phyloP scores from a whole-genome alignment of 129 eudicot genomes.

The Escallonia herrerae region DNA sequence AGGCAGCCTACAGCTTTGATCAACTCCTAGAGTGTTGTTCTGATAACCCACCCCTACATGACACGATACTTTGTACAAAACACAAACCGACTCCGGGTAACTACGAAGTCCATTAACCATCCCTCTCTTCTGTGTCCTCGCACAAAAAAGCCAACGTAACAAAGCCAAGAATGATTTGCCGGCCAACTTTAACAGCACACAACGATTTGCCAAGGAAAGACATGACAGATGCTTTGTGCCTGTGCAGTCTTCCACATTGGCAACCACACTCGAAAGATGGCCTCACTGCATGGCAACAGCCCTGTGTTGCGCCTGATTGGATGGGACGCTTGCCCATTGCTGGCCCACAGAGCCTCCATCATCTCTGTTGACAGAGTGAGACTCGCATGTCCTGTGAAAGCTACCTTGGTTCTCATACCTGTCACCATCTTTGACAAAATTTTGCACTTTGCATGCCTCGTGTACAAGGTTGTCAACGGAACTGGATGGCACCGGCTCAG shows the following conservation, averaged over 20 bases:
- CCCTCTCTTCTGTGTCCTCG: neutral
- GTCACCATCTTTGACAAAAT: constrained; percentile 18
- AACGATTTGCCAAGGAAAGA: neutral
- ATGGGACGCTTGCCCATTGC: constrained; percentile 37
- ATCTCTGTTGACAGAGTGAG: constrained; percentile 21
- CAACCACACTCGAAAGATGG: constrained; percentile 2
- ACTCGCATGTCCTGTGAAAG: constrained; percentile 19
- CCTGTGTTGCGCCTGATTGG: constrained; percentile 40
- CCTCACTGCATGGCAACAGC: constrained; percentile 58
- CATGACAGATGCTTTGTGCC: neutral
- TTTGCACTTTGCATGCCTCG: constrained; percentile 25
- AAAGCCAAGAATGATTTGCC: constrained; percentile 95
- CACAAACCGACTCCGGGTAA: neutral
- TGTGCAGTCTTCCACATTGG: neutral
- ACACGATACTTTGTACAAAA: constrained; percentile 26
- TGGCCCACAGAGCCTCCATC: constrained; percentile 34
- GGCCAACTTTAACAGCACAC: constrained; percentile 23
- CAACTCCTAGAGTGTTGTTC: constrained; percentile 9
- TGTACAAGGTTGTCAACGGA: constrained; percentile 18
- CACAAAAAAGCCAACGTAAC: constrained; percentile 3
- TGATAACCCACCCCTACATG: neutral
- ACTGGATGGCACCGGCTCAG: constrained; percentile 31
- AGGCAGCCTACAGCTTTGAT: neutral
- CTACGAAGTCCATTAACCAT: neutral
- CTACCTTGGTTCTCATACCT: constrained; percentile 27